A percentile compares a stretch with the other conserved stretches of the same genome.
Conservation (phyloP, 139 green algal species). For the Asterochloris sp. region DNA sequence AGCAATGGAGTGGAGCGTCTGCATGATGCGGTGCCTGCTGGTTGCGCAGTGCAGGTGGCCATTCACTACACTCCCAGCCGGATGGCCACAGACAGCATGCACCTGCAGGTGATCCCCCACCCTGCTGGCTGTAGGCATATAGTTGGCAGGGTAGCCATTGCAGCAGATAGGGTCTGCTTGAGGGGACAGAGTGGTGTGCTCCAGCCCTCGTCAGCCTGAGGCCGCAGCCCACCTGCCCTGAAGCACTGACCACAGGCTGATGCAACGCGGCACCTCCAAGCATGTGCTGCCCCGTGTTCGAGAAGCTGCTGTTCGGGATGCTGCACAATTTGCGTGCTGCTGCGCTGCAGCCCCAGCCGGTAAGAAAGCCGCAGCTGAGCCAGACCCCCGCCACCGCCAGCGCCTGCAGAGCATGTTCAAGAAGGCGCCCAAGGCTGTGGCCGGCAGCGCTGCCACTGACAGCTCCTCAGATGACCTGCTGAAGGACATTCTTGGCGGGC, state of each 20-base stretch:
- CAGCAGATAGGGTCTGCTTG: too few relatives aligned
- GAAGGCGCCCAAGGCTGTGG: not conserved
- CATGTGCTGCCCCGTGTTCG: not conserved
- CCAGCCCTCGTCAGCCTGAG: not conserved
- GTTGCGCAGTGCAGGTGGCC: too few relatives aligned
- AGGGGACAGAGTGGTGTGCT: too few relatives aligned
- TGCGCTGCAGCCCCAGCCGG: conserved; percentile 1
- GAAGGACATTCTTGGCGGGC: conserved; percentile 13
- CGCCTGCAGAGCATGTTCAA: conserved; percentile 61
- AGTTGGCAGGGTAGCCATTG: too few relatives aligned
- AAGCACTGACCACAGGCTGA: not conserved
- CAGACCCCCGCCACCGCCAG: conserved; percentile 22
- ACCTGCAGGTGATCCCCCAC: too few relatives aligned
- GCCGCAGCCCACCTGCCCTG: not conserved
- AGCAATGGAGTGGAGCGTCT: too few relatives aligned
- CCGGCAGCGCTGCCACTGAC: conserved; percentile 8
- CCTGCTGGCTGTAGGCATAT: too few relatives aligned
- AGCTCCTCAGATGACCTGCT: conserved; percentile 8
- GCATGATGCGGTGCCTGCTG: too few relatives aligned
- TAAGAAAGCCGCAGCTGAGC: conserved; percentile 23
- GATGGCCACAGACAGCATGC: too few relatives aligned
- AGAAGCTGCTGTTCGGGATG: not conserved
- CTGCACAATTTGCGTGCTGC: not conserved
- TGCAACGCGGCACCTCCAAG: not conserved
- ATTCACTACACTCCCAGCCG: too few relatives aligned